phyloP scores from a whole-genome alignment of 1,284 basidiomycete genomes.

The Ceratobasidium sp. region DNA sequence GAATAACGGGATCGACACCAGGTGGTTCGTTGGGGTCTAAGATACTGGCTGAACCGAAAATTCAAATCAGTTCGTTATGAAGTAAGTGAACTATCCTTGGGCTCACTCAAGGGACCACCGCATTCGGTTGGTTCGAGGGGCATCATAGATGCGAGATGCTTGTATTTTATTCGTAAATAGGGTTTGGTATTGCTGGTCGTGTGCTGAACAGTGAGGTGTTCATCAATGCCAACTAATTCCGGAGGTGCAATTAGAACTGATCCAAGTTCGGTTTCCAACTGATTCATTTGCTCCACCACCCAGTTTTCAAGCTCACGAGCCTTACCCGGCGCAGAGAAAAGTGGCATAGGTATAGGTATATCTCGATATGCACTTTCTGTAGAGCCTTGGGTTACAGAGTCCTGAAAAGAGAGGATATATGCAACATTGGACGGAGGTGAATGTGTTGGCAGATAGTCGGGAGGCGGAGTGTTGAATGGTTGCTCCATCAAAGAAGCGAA shows the following conservation, averaged over 20 bases:
- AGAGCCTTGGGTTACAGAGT: neutral
- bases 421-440: neutral
- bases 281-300: slow-evolving; percentile 30
- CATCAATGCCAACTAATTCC: slow-evolving; percentile 22
- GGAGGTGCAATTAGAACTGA: slow-evolving; percentile 1
- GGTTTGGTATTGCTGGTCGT: neutral
- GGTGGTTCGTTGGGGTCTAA: no score
- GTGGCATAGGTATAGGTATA: slow-evolving; percentile 1
- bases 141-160: neutral
- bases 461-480: neutral
- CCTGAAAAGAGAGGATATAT: neutral
- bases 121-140: neutral
- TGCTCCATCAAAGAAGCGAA: neutral
- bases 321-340: neutral
- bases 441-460: no score
- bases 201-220: slow-evolving; percentile 3
- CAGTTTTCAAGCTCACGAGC: slow-evolving; percentile 20
- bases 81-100: neutral
- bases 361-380: slow-evolving; percentile 8
- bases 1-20: no score
- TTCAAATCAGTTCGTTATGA: neutral
- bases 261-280: slow-evolving; percentile 24
- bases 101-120: neutral
- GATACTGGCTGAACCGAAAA: no score
- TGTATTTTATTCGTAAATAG: slow-evolving; percentile 12